A percentile compares a stretch with the other conserved stretches of the same genome.
Evolutionary conservation across 805 yeast genomes (phyloP).

Genomic region (Candida dajiaensis): DNA sequence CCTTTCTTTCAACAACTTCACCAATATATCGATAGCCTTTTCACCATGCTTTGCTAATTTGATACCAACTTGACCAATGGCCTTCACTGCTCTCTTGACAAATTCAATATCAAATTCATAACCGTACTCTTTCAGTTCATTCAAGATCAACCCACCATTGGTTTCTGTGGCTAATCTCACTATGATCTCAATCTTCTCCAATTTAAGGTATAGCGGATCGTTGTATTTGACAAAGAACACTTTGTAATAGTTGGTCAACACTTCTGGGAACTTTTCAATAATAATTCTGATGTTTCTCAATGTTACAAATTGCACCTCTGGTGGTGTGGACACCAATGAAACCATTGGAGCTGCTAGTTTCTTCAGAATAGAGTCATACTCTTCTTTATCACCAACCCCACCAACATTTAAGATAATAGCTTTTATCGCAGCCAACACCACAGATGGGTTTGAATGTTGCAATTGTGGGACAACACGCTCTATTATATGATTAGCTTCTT

Average conservation of each 20-base stretch:
- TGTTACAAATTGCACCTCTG: conserved; percentile 93
- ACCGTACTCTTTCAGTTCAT: conserved; percentile 74
- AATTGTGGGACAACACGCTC: conserved; percentile 91
- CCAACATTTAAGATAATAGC: conserved; percentile 68
- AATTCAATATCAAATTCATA: conserved; percentile 82
- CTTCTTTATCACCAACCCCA: conserved; percentile 31
- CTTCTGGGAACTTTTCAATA: conserved; percentile 79
- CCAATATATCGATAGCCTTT: conserved; percentile 55
- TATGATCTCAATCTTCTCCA: conserved; percentile 72
- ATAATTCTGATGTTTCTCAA: conserved; percentile 85
- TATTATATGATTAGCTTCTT: conserved; percentile 78
- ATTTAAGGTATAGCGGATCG: conserved; percentile 72
- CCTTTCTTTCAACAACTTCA: conserved; percentile 54
- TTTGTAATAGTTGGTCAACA: conserved; percentile 72
- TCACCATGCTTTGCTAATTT: conserved; percentile 45
- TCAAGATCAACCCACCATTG: conserved; percentile 52
- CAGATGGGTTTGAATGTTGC: conserved; percentile 96
- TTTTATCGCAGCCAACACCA: conserved; percentile 79
- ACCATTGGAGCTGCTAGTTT: conserved; percentile 83
- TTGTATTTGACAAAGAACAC: conserved; percentile 87
- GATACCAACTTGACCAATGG: conserved; percentile 68
- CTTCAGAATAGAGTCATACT: conserved; percentile 43
- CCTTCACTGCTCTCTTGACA: conserved; percentile 58
- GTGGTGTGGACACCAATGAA: conserved; percentile 79
- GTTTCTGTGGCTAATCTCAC: conserved; percentile 59